Conservation (phyloP, 768 basidiomycete genomes). For the Hemileccinum impolitum region DNA sequence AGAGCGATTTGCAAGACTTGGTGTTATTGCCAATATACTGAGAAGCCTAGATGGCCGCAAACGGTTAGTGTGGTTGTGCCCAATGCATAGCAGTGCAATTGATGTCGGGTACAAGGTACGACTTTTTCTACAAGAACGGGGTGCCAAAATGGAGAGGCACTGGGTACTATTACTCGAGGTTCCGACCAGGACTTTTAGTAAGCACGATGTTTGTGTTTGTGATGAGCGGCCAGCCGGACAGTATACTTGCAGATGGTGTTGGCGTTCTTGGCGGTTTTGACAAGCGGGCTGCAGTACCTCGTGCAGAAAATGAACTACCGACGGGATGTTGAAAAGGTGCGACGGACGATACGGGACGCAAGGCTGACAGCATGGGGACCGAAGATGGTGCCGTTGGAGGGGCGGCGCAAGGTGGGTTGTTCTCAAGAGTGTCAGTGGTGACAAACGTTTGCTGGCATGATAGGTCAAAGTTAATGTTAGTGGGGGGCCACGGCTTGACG, state of each 20-base stretch:
- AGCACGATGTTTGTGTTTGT: slow-evolving; percentile 20
- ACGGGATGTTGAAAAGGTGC: slow-evolving; percentile 68
- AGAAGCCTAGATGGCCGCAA: slow-evolving; percentile 71
- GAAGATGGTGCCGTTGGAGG: slow-evolving; percentile 59
- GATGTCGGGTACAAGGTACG: slow-evolving; percentile 51
- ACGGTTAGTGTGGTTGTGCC: slow-evolving; percentile 47
- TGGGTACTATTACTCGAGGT: slow-evolving; percentile 95
- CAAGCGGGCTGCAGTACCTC: slow-evolving; percentile 79
- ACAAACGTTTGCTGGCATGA: slow-evolving; percentile 7
- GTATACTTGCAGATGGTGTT: slow-evolving; percentile 58
- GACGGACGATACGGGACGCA: slow-evolving; percentile 58
- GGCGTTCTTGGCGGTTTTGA: slow-evolving; percentile 70
- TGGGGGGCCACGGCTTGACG: slow-evolving; percentile 46
- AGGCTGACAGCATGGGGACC: slow-evolving; percentile 78
- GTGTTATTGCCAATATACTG: slow-evolving; percentile 80
- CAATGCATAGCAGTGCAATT: not conserved
- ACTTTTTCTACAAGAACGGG: slow-evolving; percentile 96
- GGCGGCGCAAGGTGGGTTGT: slow-evolving; percentile 61
- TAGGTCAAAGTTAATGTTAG: slow-evolving; percentile 75
- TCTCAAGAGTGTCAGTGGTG: not conserved
- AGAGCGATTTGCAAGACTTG: slow-evolving; percentile 89
- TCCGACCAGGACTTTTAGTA: slow-evolving; percentile 87
- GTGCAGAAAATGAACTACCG: slow-evolving; percentile 76
- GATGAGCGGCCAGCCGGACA: not conserved
- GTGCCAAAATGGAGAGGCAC: slow-evolving; percentile 96